phyloP scores from a whole-genome alignment of 495 filamentous ascomycete genomes.

The Hypoxylon lenormandii region DNA sequence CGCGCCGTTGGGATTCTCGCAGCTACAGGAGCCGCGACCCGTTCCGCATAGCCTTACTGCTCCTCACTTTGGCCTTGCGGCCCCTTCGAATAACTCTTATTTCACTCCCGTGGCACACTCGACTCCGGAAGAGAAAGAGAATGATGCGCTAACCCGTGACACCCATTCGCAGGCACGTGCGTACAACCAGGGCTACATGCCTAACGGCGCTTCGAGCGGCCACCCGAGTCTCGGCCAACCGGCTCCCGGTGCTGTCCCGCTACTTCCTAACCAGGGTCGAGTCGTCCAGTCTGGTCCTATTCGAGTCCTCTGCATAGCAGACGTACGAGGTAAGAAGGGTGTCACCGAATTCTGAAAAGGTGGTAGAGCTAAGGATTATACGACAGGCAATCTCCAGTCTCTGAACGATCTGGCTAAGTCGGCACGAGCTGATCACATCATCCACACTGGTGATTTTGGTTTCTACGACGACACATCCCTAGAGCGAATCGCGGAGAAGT shows the following conservation, averaged over 20 bases:
- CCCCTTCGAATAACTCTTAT: no score
- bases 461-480: constrained; percentile 98
- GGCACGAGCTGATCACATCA: constrained; percentile 92
- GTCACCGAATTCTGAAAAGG: not conserved
- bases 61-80: no score
- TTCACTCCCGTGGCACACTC: not conserved
- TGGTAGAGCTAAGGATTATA: constrained; percentile 32
- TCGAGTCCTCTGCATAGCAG: constrained; percentile 93
- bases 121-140: not conserved
- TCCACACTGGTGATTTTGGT: constrained; percentile 98
- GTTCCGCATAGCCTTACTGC: no score
- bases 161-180: constrained; percentile 55
- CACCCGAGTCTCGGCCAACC: constrained; percentile 55
- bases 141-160: constrained; percentile 39
- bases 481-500: constrained; percentile 99
- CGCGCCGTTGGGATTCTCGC: not conserved
- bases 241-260: constrained; percentile 65
- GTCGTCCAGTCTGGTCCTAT: constrained; percentile 86
- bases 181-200: constrained; percentile 64
- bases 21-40: not conserved
- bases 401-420: constrained; percentile 95
- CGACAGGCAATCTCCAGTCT: constrained; percentile 87
- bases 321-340: constrained; percentile 84
- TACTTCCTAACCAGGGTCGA: constrained; percentile 69
- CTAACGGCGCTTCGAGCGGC: constrained; percentile 63